Base-by-base conservation (phyloP, 1,139 yeast species). In the Lodderomyces metapsilosis region DNA sequence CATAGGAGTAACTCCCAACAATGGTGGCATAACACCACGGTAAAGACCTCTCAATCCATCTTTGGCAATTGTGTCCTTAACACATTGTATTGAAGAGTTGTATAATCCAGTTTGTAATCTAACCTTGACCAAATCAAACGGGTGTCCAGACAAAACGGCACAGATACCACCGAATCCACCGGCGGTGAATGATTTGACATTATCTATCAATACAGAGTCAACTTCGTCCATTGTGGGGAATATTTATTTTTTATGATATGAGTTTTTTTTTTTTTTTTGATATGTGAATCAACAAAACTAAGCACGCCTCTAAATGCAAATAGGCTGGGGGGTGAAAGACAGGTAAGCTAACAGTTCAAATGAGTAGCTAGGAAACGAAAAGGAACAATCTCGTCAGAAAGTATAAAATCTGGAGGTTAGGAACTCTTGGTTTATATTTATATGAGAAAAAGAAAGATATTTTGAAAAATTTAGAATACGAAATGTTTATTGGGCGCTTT, bases 1-100 rank as follows among this genome's bases (percentile, higher is more conserved):
- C 88, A 92, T 92, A 32, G 98, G 98, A 0, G 98, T 92, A 22
- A 92, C 98, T 24, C 98, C 98, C 22, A 87, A 63, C 40, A 92
- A 70, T 5, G 98, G 98, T 9, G 96, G 95, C 27, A 83, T 73
- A 22, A 88, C 95, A 44, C 96, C 96, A 54, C 92, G 68, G 64
- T 88, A 92, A 49, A 92, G 77, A 1, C 97, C 97, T 10, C 72
- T 57, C 12, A 80, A 77, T 1, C 96, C 95, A 48, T 87, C 91
- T 31, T 76, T 74, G 16, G 78, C 78, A 36, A 92, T 52, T 3
- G 95, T 88, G 38, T 75, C 76, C 53, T 72, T 77, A 32, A 88
- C 74, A 25, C 95, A 94, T 41, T 80, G 80, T 4, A 76, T 53
- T 13, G 95, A 76, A 16, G 82, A 71, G 18, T 71, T 59, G 59